Evolutionary conservation across 2,329 filamentous ascomycete species (phyloP).

Genomic region (Pyricularia pennisetigena): DNA sequence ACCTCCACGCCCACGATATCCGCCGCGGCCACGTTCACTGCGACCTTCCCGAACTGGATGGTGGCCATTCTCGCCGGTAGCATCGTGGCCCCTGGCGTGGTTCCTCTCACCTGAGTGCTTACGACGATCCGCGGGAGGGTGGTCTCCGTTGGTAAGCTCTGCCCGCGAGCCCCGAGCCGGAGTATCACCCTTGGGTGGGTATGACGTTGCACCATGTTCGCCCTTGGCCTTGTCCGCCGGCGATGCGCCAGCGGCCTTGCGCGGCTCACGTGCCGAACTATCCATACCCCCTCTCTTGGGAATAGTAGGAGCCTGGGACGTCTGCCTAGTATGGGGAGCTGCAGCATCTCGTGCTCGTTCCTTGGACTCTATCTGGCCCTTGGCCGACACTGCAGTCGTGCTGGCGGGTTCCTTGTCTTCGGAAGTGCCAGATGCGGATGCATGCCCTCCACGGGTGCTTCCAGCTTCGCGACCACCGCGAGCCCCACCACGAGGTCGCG

Average conservation of each 20-base stretch:
- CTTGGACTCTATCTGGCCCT: conserved; percentile 19
- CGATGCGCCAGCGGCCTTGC: conserved; percentile 27
- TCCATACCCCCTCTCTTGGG: conserved; percentile 37
- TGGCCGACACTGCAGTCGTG: conserved; percentile 14
- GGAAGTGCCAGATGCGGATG: not conserved
- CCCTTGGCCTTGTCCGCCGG: conserved; percentile 33
- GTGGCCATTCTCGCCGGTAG: not conserved
- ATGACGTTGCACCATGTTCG: conserved; percentile 2
- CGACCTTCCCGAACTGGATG: conserved; percentile 2
- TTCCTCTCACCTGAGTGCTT: conserved; percentile 3
- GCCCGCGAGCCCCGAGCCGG: not conserved
- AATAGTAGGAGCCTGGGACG: conserved; percentile 22
- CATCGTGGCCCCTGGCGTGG: not conserved
- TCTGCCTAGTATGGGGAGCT: conserved; percentile 20
- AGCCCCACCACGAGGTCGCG: conserved; percentile 32
- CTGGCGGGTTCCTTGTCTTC: conserved; percentile 5
- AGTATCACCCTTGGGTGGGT: conserved; percentile 2
- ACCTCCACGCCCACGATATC: conserved; percentile 2
- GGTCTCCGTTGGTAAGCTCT: conserved; percentile 2
- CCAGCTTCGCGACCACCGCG: conserved; percentile 28
- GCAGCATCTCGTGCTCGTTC: conserved; percentile 26
- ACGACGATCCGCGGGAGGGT: not conserved
- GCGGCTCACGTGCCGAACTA: conserved; percentile 30
- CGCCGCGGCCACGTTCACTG: conserved; percentile 3
- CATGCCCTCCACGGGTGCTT: conserved; percentile 18